phyloP scores from a whole-genome alignment of 129 eudicot genomes.

The Flaveria brownii region DNA sequence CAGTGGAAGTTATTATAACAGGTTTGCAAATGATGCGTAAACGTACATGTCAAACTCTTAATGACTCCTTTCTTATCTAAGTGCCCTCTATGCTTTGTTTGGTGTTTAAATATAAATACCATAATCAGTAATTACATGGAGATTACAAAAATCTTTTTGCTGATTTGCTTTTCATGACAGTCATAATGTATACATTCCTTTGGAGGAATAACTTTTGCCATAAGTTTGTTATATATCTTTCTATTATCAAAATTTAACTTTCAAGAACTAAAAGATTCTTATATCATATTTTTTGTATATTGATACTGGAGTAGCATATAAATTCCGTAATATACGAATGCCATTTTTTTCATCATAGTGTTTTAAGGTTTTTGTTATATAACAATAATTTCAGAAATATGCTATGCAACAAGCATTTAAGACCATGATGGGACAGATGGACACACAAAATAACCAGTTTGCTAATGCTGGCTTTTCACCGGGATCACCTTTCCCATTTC shows the following conservation, averaged over 20 bases:
- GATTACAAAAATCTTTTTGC: not conserved
- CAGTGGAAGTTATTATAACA: slow-evolving; percentile 14
- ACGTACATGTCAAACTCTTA: not conserved
- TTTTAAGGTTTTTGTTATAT: not conserved
- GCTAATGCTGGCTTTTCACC: slow-evolving; percentile 59
- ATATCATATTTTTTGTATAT: slow-evolving; percentile 4
- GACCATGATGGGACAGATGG: slow-evolving; percentile 87
- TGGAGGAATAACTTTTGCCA: not conserved
- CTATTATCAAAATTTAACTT: not conserved
- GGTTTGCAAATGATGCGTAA: slow-evolving; percentile 14
- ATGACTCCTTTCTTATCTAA: slow-evolving; percentile 5
- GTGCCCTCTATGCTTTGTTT: not conserved
- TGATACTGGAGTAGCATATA: not conserved
- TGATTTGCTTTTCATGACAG: not conserved
- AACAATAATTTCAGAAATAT: slow-evolving; percentile 58
- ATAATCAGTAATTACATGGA: not conserved
- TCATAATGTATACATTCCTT: not conserved
- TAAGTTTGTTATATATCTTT: not conserved
- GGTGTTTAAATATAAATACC: not conserved
- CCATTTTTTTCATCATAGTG: not conserved
- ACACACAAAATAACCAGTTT: slow-evolving; percentile 79
- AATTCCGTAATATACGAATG: not conserved
- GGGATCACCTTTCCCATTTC: slow-evolving; percentile 75
- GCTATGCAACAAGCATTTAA: slow-evolving; percentile 98
- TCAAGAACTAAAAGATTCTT: not conserved